A percentile compares a stretch with the other conserved stretches of the same genome.
Evolutionary conservation across 306 rosid genomes (phyloP).

Genomic region (Mimosa bimucronata): DNA sequence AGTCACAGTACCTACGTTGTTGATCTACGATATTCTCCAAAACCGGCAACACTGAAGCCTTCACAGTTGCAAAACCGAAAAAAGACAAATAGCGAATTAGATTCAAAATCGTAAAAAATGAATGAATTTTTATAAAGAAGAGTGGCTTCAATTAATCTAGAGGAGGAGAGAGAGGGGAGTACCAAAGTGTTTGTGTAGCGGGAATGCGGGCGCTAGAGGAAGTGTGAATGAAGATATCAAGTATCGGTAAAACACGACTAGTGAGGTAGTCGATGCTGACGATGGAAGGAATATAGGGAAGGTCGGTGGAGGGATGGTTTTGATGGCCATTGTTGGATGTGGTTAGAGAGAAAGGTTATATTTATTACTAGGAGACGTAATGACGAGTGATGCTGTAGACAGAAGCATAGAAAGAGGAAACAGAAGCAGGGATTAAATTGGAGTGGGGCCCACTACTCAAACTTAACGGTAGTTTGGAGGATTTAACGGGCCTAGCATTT

Average conservation of each 20-base stretch:
- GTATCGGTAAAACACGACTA: conserved; percentile 57
- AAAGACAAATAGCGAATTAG: background rate
- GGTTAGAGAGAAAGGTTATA: background rate
- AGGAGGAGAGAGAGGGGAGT: background rate
- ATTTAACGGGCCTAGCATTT: too few species aligned
- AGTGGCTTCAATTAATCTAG: background rate
- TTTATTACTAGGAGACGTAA: background rate
- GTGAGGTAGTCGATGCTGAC: conserved; percentile 18
- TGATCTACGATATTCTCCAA: conserved; percentile 68
- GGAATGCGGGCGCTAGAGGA: conserved; percentile 76
- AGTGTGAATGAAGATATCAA: conserved; percentile 69
- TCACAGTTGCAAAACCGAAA: background rate
- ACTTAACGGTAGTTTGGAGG: too few species aligned
- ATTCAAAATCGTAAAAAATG: background rate
- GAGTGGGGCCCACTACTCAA: too few species aligned
- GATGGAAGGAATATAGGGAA: conserved; percentile 12
- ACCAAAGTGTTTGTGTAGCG: conserved; percentile 70
- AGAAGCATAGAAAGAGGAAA: background rate
- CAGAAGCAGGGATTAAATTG: background rate
- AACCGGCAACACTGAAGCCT: conserved; percentile 82
- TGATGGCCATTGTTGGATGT: conserved; percentile 35
- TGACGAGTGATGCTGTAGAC: background rate
- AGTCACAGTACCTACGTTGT: conserved; percentile 67
- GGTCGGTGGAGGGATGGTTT: background rate
- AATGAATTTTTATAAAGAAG: too few species aligned